phyloP scores from a whole-genome alignment of 2,329 filamentous ascomycete species.

The Sordariomycetes sp. region DNA sequence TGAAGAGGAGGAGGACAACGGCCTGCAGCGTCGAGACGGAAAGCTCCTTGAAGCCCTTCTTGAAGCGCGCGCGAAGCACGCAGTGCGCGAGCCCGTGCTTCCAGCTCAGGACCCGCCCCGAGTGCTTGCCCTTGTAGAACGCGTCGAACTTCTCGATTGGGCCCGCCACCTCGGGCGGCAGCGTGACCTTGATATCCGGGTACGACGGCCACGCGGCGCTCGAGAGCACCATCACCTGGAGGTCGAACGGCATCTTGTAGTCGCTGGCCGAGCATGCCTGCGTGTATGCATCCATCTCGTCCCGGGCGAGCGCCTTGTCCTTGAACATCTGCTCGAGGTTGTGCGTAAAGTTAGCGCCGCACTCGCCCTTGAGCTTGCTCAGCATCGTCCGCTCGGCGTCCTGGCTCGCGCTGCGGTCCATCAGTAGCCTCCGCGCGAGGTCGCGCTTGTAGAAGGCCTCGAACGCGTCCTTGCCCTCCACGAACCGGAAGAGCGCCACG shows the following conservation, averaged over 20 bases:
- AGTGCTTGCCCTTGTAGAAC: conserved; percentile 86
- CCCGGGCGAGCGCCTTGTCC: conserved; percentile 84
- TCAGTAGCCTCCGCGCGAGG: conserved; percentile 75
- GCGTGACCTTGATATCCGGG: conserved; percentile 57
- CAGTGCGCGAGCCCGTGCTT: conserved; percentile 91
- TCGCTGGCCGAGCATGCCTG: conserved; percentile 14
- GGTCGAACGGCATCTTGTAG: conserved; percentile 15
- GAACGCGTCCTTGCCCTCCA: conserved; percentile 95
- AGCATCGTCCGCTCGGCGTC: conserved; percentile 97
- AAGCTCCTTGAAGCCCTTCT: conserved; percentile 74
- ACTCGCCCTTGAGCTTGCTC: conserved; percentile 81
- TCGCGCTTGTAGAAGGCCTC: conserved; percentile 99
- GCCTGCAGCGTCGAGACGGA: conserved; percentile 89
- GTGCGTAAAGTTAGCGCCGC: conserved; percentile 86
- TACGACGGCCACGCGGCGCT: conserved; percentile 90
- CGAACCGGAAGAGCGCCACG: conserved; percentile 89
- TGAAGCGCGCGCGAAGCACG: conserved; percentile 70
- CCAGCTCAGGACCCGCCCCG: conserved; percentile 77
- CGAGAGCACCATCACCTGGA: conserved; percentile 85
- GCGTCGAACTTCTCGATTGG: conserved; percentile 72
- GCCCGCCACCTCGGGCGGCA: conserved; percentile 66
- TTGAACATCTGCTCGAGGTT: conserved; percentile 99
- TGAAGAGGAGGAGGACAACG: conserved; percentile 83
- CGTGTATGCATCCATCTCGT: conserved; percentile 88
- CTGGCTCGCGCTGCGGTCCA: conserved; percentile 85